A percentile compares a stretch with the other conserved stretches of the same genome.
Evolutionary conservation across 371 early-diverging fungal genomes (phyloP).

Genomic region (Dinochytrium kinnereticum): DNA sequence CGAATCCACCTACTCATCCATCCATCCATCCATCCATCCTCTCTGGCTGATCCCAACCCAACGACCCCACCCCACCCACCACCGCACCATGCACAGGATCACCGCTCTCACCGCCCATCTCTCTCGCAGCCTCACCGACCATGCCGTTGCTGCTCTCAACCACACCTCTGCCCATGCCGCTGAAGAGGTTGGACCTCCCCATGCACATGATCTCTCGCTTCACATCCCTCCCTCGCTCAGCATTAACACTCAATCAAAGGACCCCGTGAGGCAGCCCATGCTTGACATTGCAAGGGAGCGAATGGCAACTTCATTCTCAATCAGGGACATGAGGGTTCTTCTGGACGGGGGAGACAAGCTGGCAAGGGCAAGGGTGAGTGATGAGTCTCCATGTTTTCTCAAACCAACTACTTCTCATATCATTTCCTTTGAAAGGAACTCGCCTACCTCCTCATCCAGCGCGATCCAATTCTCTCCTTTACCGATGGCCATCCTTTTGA

Average conservation of each 20-base stretch:
- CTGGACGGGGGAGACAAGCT: conserved; percentile 4
- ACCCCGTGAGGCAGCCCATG: background rate
- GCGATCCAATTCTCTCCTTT: conserved; percentile 7
- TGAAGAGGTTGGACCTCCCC: background rate
- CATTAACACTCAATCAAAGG: no score
- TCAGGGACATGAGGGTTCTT: background rate
- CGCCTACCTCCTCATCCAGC: conserved; percentile 2
- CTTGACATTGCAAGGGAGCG: background rate
- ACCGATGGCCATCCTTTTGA: conserved; percentile 61
- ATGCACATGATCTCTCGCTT: background rate
- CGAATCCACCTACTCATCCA: background rate
- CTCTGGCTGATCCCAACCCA: background rate
- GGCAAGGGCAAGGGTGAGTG: background rate
- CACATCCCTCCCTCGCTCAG: background rate
- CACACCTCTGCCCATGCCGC: background rate
- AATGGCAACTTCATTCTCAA: background rate
- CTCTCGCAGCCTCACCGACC: background rate
- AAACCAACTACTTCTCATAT: background rate
- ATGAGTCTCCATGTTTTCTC: background rate
- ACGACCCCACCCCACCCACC: background rate
- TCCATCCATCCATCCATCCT: background rate
- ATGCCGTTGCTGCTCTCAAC: background rate
- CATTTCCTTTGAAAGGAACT: background rate
- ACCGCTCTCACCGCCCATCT: background rate
- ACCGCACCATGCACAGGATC: background rate